Evolutionary conservation across 768 basidiomycete species (phyloP).

Genomic region (Pleurotus djamor): DNA sequence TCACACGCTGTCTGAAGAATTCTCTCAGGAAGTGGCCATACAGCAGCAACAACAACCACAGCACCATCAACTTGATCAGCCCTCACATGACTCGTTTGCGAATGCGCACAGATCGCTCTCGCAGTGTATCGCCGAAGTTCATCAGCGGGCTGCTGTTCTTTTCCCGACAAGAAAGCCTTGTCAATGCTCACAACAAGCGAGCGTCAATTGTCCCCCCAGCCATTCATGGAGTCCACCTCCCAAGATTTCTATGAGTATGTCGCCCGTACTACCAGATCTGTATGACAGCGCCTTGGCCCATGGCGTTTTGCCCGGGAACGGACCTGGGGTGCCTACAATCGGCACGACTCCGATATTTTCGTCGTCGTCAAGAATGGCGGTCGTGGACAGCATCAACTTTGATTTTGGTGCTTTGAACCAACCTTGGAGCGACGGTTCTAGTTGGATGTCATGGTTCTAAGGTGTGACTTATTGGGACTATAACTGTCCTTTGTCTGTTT

Average conservation of each 20-base stretch:
- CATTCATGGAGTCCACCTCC: slow-evolving; percentile 46
- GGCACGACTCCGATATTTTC: slow-evolving; percentile 16
- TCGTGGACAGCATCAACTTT: slow-evolving; percentile 44
- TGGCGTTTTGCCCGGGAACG: slow-evolving; percentile 24
- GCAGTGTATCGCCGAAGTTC: slow-evolving; percentile 47
- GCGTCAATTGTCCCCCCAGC: slow-evolving; percentile 31
- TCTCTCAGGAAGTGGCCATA: slow-evolving; percentile 12
- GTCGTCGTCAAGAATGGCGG: slow-evolving; percentile 35
- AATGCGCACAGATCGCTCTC: slow-evolving; percentile 37
- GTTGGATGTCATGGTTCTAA: slow-evolving; percentile 50
- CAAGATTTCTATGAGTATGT: slow-evolving; percentile 16
- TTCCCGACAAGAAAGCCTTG: slow-evolving; percentile 44
- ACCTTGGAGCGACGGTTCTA: slow-evolving; percentile 25
- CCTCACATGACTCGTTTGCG: slow-evolving; percentile 33
- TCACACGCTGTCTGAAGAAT: slow-evolving; percentile 28
- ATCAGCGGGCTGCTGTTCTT: slow-evolving; percentile 38
- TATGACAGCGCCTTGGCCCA: slow-evolving; percentile 23
- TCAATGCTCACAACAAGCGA: slow-evolving; percentile 28
- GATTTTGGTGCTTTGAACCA: slow-evolving; percentile 45
- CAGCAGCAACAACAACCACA: slow-evolving; percentile 7
- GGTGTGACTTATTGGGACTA: background rate
- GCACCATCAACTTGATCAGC: slow-evolving; percentile 11
- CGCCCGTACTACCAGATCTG: slow-evolving; percentile 39
- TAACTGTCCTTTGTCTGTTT: background rate
- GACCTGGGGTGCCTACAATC: slow-evolving; percentile 22